Percentiles rank a stretch among this genome's conserved stretches.
Conservation (phyloP, 352 stramenopile species). For the Nothophytophthora sp. region DNA sequence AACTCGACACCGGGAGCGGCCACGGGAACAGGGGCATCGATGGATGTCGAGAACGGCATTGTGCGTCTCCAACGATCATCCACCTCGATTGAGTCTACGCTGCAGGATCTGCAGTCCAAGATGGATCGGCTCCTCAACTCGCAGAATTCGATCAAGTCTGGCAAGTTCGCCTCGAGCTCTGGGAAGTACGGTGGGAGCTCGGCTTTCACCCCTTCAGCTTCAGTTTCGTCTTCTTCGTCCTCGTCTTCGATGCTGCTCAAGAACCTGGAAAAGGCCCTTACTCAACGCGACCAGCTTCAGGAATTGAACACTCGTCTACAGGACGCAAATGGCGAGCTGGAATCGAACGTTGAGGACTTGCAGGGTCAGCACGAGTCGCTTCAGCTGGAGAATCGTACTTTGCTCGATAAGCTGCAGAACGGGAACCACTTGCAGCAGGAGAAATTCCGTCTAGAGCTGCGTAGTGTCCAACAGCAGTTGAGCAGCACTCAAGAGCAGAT, state of each 20-base stretch:
- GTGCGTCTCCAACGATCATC: conserved; percentile 75
- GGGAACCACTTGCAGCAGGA: conserved; percentile 70
- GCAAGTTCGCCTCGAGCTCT: conserved; percentile 40
- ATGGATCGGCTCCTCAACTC: conserved; percentile 74
- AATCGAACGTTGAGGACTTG: conserved; percentile 58
- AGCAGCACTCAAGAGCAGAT: conserved; percentile 69
- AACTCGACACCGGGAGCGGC: conserved; percentile 2
- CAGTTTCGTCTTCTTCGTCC: conserved; percentile 30
- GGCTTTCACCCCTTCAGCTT: conserved; percentile 20
- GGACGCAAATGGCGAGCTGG: conserved; percentile 49
- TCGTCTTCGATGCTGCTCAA: conserved; percentile 60
- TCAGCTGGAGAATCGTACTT: conserved; percentile 64
- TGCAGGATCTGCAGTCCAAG: conserved; percentile 80
- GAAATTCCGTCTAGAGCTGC: conserved; percentile 67
- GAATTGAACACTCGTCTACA: conserved; percentile 51
- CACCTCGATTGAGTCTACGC: conserved; percentile 71
- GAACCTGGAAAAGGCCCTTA: conserved; percentile 72
- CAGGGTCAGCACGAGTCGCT: conserved; percentile 61
- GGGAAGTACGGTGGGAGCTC: conserved; percentile 18
- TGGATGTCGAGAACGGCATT: conserved; percentile 65
- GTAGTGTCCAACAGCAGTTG: conserved; percentile 61
- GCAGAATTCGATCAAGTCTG: conserved; percentile 48
- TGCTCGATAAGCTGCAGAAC: conserved; percentile 72
- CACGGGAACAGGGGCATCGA: conserved; percentile 14
- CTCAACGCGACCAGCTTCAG: conserved; percentile 67